Percentiles rank a stretch among this genome's conserved stretches.
Conservation (phyloP, 768 basidiomycete genomes). For the Mycena albidolilacea region DNA sequence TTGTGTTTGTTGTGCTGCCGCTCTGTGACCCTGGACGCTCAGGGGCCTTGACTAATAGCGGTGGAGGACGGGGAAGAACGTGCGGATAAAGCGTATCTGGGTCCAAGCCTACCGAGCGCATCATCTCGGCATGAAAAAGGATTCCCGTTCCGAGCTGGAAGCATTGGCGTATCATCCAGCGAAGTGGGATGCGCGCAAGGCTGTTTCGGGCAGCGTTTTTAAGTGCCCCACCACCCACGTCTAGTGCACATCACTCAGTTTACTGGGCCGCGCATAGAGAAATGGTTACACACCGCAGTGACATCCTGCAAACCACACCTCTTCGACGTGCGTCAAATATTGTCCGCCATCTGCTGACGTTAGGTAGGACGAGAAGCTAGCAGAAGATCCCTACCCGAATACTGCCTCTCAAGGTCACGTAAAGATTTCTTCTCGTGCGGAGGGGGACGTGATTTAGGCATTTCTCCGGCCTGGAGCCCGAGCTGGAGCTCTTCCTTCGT, state of each 20-base stretch:
- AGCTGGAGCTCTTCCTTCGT: slow-evolving; percentile 55
- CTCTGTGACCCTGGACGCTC: slow-evolving; percentile 20
- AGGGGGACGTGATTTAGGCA: slow-evolving; percentile 53
- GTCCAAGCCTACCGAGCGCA: slow-evolving; percentile 64
- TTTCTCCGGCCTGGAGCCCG: slow-evolving; percentile 67
- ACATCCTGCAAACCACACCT: slow-evolving; percentile 87
- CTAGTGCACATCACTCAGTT: slow-evolving; percentile 49
- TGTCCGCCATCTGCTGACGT: slow-evolving; percentile 42
- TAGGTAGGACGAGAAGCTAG: neutral
- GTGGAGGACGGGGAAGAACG: slow-evolving; percentile 58
- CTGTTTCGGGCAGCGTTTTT: slow-evolving; percentile 68
- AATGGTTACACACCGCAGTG: slow-evolving; percentile 70
- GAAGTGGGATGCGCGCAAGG: slow-evolving; percentile 79
- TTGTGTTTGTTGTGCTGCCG: slow-evolving; percentile 29
- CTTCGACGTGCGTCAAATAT: slow-evolving; percentile 71
- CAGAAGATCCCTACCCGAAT: slow-evolving; percentile 39
- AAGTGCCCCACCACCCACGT: slow-evolving; percentile 83
- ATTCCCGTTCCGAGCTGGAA: slow-evolving; percentile 72
- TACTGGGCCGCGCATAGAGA: neutral
- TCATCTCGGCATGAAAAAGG: slow-evolving; percentile 65
- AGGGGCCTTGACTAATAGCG: slow-evolving; percentile 43
- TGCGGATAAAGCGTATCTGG: slow-evolving; percentile 58
- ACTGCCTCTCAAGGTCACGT: slow-evolving; percentile 59
- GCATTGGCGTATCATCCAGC: slow-evolving; percentile 84
- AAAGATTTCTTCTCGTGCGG: slow-evolving; percentile 45